These are phyloP conservation scores for Glycine soja DNA, from an alignment of 306 rosid species.

Conservation along the genomic window DNA sequence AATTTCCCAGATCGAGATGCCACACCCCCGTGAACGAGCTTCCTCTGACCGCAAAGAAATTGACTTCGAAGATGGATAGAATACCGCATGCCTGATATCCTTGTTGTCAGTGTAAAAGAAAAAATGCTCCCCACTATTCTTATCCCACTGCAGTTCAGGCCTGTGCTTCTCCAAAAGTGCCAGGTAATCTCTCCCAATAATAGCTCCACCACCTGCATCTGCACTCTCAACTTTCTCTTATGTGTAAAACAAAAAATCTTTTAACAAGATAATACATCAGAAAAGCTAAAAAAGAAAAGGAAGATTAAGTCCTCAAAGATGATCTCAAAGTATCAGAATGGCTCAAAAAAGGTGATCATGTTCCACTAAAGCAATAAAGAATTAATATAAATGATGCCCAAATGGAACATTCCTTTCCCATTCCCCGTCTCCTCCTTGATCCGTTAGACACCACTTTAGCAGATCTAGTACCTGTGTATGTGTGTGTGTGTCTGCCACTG, in stretches of 20 bases:
- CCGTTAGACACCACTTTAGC: not conserved
- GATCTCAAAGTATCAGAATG: not conserved
- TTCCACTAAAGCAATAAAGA: slow-evolving; percentile 9
- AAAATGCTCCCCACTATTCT: slow-evolving; percentile 82
- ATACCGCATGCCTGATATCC: slow-evolving; percentile 72
- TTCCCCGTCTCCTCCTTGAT: not conserved
- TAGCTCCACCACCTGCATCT: slow-evolving; percentile 77
- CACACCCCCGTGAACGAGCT: slow-evolving; percentile 90
- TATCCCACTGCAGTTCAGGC: slow-evolving; percentile 82
- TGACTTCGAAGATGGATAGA: slow-evolving; percentile 86
- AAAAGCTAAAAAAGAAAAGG: not conserved
- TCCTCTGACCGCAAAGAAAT: slow-evolving; percentile 80
- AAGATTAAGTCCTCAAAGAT: not conserved
- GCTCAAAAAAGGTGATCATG: slow-evolving; percentile 8
- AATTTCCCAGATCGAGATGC: slow-evolving; percentile 96
- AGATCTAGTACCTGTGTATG: no score
- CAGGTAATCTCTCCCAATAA: slow-evolving; percentile 80
- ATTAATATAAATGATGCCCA: not conserved
- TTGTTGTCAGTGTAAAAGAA: slow-evolving; percentile 67
- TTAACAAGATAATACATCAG: slow-evolving; percentile 2
- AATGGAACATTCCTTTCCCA: not conserved
- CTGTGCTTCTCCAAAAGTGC: slow-evolving; percentile 79
- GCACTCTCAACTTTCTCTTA: slow-evolving; percentile 41
- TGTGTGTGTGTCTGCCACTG: no score
- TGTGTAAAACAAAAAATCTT: not conserved